A percentile compares a stretch with the other conserved stretches of the same genome.
Evolutionary conservation across 2,329 filamentous ascomycete species (phyloP).

Genomic region (Neofusicoccum laricinum): DNA sequence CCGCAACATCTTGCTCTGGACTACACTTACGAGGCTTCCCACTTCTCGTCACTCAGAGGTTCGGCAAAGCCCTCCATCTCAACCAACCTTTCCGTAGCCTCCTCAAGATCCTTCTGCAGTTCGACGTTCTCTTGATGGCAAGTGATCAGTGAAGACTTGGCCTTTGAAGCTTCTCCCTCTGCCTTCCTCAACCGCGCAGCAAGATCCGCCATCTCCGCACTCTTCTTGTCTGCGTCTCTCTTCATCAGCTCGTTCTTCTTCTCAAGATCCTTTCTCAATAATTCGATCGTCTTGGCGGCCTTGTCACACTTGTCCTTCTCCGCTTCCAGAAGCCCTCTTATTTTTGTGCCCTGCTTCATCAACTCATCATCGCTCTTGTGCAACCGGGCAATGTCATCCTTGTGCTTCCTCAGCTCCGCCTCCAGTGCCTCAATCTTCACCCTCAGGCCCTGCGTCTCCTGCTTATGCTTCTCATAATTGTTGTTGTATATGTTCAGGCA

Average conservation of each 20-base stretch:
- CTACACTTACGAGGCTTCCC: not conserved
- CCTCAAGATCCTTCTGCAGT: slow-evolving; percentile 1
- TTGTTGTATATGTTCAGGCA: not conserved
- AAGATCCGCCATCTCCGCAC: not conserved
- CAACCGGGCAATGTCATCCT: not conserved
- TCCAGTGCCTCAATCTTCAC: not conserved
- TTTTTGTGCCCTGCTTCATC: not conserved
- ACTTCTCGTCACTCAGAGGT: not conserved
- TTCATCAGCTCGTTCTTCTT: not conserved
- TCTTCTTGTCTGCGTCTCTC: not conserved
- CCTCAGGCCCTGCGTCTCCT: not conserved
- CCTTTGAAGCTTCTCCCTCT: not conserved
- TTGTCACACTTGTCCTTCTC: not conserved
- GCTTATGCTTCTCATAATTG: not conserved
- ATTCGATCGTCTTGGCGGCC: not conserved
- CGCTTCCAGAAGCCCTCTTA: not conserved
- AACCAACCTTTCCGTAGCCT: slow-evolving; percentile 2
- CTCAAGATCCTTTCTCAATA: not conserved
- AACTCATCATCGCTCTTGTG: slow-evolving; percentile 3
- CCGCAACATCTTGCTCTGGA: too few species aligned
- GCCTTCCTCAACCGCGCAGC: not conserved
- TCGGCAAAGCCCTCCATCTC: slow-evolving; percentile 3
- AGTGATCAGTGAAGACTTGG: not conserved
- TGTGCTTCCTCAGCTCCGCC: not conserved
- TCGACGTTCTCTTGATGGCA: not conserved